A percentile compares a stretch with the other conserved stretches of the same genome.
Conservation (phyloP, 176 grass and related monocot species). For the Rhynchospora breviuscula region DNA sequence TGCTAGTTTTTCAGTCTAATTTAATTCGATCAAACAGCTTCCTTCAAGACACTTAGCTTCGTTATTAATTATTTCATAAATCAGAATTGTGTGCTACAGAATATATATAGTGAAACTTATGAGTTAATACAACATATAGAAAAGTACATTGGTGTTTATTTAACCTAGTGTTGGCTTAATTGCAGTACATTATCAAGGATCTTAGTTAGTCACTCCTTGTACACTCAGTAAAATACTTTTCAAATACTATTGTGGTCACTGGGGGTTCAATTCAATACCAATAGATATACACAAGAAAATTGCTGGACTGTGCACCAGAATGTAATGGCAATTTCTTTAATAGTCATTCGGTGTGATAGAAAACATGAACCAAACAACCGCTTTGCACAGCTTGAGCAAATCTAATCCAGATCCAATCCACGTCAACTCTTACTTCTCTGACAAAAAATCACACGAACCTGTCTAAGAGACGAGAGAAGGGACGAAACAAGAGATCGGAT, state of each 20-base stretch:
- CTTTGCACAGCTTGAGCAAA: neutral
- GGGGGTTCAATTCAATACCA: neutral
- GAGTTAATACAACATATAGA: neutral
- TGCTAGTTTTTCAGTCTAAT: neutral
- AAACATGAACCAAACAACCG: conserved; percentile 4
- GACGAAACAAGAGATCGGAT: conserved; percentile 64
- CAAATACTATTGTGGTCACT: neutral
- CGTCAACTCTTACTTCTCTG: conserved; percentile 32
- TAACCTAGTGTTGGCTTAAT: neutral
- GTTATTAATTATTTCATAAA: neutral
- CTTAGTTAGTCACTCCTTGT: neutral
- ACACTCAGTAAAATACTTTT: neutral
- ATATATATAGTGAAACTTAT: neutral
- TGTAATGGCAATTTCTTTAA: neutral
- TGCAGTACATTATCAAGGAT: neutral
- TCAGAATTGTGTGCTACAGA: neutral
- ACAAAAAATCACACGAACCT: conserved; percentile 27
- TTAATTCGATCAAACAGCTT: conserved; percentile 14
- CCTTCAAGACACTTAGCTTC: neutral
- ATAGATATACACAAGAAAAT: neutral
- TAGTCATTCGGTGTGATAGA: neutral
- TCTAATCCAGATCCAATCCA: neutral
- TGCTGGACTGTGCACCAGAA: neutral
- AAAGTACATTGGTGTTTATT: neutral
- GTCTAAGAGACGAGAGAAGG: conserved; percentile 54